Evolutionary conservation across 2,329 filamentous ascomycete genomes (phyloP).

Genomic region (Fusarium nematophilum): DNA sequence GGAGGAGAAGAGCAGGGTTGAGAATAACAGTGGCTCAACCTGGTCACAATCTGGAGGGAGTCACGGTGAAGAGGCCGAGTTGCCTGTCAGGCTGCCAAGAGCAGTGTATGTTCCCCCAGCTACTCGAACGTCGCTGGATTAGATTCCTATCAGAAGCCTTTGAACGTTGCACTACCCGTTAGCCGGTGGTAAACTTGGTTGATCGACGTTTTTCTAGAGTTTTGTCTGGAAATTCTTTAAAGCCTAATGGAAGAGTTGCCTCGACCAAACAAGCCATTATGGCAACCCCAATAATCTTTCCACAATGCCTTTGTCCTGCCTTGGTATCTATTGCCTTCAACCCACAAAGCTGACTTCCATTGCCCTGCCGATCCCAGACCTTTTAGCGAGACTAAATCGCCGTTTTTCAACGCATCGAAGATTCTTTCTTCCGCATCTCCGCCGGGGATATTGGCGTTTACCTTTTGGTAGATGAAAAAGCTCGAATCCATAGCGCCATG

Average conservation of each 20-base stretch:
- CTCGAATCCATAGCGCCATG: conserved; percentile 8
- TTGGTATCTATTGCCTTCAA: too few relatives aligned
- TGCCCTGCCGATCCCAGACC: background rate
- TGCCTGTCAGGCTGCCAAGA: conserved; percentile 3
- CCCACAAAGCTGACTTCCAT: background rate
- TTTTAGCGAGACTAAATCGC: background rate
- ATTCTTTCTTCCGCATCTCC: background rate
- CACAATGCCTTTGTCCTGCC: too few relatives aligned
- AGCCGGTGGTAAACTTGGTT: too few relatives aligned
- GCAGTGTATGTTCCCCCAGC: conserved; percentile 19
- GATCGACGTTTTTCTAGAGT: too few relatives aligned
- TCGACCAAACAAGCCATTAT: too few relatives aligned
- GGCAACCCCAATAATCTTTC: too few relatives aligned
- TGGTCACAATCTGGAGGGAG: background rate
- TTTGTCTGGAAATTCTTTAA: too few relatives aligned
- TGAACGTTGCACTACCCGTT: too few relatives aligned
- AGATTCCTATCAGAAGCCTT: too few relatives aligned
- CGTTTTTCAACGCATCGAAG: too few relatives aligned
- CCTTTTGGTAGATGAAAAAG: conserved; percentile 14
- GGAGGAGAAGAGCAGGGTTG: conserved; percentile 12
- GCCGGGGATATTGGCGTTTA: conserved; percentile 16
- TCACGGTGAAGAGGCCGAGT: background rate
- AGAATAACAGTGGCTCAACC: background rate
- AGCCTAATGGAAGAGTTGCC: too few relatives aligned
- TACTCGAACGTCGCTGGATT: background rate